phyloP scores from a whole-genome alignment of 108 stramenopile species.

The Skeletonema costatum region DNA sequence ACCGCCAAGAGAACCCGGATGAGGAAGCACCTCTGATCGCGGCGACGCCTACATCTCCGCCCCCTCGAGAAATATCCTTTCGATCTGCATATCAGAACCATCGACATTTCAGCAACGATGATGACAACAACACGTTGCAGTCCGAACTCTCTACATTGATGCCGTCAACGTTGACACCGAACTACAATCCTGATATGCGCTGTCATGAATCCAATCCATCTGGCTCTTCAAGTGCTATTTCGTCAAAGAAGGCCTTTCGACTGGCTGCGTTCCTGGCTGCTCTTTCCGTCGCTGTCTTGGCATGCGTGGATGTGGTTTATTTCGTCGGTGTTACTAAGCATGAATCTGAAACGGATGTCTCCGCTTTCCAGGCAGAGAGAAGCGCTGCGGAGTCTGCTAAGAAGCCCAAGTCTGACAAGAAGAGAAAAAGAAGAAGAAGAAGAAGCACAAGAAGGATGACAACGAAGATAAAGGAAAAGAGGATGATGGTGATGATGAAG shows the following conservation, averaged over 20 bases:
- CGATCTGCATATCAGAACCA: constrained; percentile 18
- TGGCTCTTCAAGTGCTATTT: not conserved
- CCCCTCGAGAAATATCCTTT: constrained; percentile 37
- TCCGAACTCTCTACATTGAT: constrained; percentile 24
- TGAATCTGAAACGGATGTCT: not conserved
- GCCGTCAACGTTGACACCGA: constrained; percentile 14
- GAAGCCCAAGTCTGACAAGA: not conserved
- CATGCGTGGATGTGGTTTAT: constrained; percentile 7
- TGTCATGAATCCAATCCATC: not conserved
- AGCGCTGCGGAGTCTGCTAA: not conserved
- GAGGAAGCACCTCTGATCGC: constrained; percentile 10
- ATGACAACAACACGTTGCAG: constrained; percentile 15
- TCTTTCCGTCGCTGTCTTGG: constrained; percentile 12
- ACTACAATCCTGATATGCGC: constrained; percentile 4
- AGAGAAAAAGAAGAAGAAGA: constrained; percentile 8
- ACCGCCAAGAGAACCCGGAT: not conserved
- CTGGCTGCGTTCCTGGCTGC: constrained; percentile 20
- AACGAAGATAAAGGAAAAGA: not conserved
- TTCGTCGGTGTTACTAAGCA: not conserved
- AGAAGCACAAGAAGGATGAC: not conserved
- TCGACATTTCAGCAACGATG: not conserved
- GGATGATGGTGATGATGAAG: constrained; percentile 8
- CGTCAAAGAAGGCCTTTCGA: constrained; percentile 25
- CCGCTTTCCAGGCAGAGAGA: not conserved
- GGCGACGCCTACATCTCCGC: constrained; percentile 3